Evolutionary conservation across 2,329 filamentous ascomycete species (phyloP).

Genomic region (Sordariomycetes sp.): DNA sequence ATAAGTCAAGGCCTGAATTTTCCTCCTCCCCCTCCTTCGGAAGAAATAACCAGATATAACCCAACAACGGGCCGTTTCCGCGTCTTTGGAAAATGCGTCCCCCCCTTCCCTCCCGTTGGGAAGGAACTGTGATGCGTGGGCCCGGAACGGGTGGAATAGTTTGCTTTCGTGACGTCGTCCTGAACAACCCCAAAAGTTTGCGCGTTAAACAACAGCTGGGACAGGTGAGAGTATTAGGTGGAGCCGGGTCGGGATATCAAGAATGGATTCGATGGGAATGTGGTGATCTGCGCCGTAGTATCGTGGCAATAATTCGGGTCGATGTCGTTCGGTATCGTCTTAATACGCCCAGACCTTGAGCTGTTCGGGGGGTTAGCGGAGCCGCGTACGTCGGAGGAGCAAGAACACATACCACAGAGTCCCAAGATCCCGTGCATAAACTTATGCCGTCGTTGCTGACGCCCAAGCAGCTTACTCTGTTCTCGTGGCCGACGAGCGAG

Average conservation of each 20-base stretch:
- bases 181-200: background rate
- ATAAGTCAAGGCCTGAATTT: background rate
- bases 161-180: constrained; percentile 6
- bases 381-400: constrained; percentile 11
- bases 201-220: constrained; percentile 5
- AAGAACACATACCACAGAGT: constrained; percentile 74
- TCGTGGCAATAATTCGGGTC: constrained; percentile 3
- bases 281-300: constrained; percentile 3
- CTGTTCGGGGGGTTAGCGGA: constrained; percentile 32
- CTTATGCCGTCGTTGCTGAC: constrained; percentile 99
- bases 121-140: background rate
- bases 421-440: constrained; percentile 98
- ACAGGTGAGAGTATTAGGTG: constrained; percentile 5
- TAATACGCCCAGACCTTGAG: constrained; percentile 86
- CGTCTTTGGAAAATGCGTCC: too few species aligned
- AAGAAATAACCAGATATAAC: background rate
- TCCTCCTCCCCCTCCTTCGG: too few species aligned
- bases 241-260: constrained; percentile 7
- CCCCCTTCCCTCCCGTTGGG: background rate
- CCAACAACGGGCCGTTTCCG: background rate
- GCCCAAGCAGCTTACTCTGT: constrained; percentile 95
- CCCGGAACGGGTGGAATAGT: background rate
- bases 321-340: constrained; percentile 2
- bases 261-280: constrained; percentile 7
- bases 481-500: constrained; percentile 93